Conservation (phyloP, 139 green algal genomes). For the Chlamydomonas urium region DNA sequence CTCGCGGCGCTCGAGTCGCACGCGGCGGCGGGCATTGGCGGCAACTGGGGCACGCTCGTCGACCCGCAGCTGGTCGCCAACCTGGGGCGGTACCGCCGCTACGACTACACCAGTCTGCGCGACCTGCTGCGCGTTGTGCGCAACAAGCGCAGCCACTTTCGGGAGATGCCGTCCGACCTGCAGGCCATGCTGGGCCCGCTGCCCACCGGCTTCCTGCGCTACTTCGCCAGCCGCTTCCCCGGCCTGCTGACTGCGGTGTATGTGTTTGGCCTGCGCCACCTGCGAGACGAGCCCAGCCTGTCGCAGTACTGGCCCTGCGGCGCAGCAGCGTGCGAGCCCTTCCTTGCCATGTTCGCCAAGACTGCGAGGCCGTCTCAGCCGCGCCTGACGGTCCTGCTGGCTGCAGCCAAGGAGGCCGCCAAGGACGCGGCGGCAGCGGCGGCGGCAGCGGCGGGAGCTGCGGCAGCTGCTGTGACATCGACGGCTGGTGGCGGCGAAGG, state of each 20-base stretch:
- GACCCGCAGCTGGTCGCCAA: conserved; percentile 80
- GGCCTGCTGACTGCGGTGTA: conserved; percentile 79
- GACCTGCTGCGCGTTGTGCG: conserved; percentile 96
- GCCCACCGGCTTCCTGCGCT: conserved; percentile 68
- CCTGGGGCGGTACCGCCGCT: conserved; percentile 67
- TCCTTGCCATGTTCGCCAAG: not conserved
- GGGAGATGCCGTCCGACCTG: conserved; percentile 80
- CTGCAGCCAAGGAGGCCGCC: too few species aligned
- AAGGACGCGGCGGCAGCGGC: too few species aligned
- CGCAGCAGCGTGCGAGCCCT: not conserved
- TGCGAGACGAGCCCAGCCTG: conserved; percentile 13
- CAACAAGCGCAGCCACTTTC: conserved; percentile 97
- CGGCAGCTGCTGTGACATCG: too few species aligned
- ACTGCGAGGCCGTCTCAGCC: too few species aligned
- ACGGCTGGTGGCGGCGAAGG: too few species aligned
- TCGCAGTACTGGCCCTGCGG: conserved; percentile 5
- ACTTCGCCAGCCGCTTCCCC: conserved; percentile 83
- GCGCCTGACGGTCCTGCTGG: too few species aligned
- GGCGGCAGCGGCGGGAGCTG: too few species aligned
- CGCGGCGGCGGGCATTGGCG: conserved; percentile 29
- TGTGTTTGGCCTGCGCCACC: conserved; percentile 63
- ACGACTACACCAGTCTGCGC: conserved; percentile 71
- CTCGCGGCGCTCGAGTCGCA: conserved; percentile 52
- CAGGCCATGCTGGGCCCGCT: conserved; percentile 64
- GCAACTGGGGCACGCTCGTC: conserved; percentile 70